Evolutionary conservation across 768 basidiomycete genomes (phyloP).

Genomic region (Sporobolomyces phaffii): DNA sequence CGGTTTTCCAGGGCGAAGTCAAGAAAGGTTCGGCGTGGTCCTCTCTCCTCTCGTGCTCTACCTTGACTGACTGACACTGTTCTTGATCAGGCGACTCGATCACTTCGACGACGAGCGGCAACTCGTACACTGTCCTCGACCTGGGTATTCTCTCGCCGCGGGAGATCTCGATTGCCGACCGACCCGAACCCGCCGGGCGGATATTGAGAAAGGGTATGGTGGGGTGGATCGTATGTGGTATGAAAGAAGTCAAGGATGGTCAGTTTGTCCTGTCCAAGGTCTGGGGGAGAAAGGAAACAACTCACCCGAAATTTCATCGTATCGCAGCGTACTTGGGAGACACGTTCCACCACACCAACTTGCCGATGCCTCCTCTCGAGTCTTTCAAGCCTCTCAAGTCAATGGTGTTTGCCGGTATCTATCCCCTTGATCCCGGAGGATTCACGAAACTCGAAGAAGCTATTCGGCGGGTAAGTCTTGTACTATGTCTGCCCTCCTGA

Average conservation of each 20-base stretch:
- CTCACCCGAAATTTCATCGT: neutral
- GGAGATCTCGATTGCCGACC: constrained; percentile 60
- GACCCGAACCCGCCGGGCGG: constrained; percentile 16
- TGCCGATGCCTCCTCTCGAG: constrained; percentile 71
- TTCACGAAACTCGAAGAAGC: constrained; percentile 94
- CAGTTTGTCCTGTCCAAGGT: constrained; percentile 6
- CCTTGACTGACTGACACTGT: neutral
- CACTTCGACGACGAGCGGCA: constrained; percentile 71
- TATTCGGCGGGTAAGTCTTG: constrained; percentile 66
- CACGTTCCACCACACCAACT: constrained; percentile 71
- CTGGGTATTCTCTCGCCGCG: constrained; percentile 85
- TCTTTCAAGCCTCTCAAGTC: constrained; percentile 88
- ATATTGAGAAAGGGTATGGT: constrained; percentile 30
- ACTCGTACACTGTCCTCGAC: constrained; percentile 81
- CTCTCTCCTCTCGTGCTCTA: too few species aligned
- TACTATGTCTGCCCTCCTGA: constrained; percentile 5
- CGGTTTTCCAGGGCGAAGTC: constrained; percentile 69
- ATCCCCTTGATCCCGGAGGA: constrained; percentile 82
- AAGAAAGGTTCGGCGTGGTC: too few species aligned
- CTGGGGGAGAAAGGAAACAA: too few species aligned
- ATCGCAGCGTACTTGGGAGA: constrained; percentile 84
- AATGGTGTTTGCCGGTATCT: constrained; percentile 79
- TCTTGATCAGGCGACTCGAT: constrained; percentile 90
- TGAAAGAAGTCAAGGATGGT: constrained; percentile 97
- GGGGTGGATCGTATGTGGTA: constrained; percentile 61